phyloP scores from a whole-genome alignment of 176 grass and related monocot genomes.

The Thalia dealbata region DNA sequence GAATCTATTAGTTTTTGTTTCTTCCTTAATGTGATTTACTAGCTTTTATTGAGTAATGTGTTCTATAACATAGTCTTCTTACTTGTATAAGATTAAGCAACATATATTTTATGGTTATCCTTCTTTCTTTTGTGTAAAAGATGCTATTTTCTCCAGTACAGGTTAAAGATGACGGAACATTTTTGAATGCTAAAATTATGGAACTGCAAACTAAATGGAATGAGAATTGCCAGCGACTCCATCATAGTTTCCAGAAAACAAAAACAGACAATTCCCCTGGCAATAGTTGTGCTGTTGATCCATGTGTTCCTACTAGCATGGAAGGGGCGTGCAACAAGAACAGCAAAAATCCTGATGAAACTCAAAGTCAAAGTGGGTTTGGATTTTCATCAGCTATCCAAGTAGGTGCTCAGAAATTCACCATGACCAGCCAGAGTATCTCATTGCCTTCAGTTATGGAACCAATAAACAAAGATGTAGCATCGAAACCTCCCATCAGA shows the following conservation, averaged over 20 bases:
- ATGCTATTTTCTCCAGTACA: conserved; percentile 61
- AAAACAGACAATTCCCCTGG: conserved; percentile 27
- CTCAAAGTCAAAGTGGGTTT: conserved; percentile 5
- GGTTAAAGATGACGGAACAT: conserved; percentile 56
- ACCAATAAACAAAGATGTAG: conserved; percentile 41
- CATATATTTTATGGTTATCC: neutral
- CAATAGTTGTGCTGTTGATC: conserved; percentile 26
- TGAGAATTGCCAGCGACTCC: conserved; percentile 44
- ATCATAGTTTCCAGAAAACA: conserved; percentile 39
- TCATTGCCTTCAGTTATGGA: conserved; percentile 44
- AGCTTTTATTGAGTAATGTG: neutral
- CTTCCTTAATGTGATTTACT: too few species aligned
- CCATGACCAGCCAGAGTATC: conserved; percentile 30
- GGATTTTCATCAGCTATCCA: conserved; percentile 22
- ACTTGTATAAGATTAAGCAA: neutral
- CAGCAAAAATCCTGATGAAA: conserved; percentile 17
- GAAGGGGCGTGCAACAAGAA: conserved; percentile 26
- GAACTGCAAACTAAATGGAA: conserved; percentile 86
- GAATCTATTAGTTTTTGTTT: neutral
- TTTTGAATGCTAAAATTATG: conserved; percentile 60
- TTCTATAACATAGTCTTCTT: neutral
- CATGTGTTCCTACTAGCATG: conserved; percentile 20
- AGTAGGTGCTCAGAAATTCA: conserved; percentile 16
- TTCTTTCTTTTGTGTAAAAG: conserved; percentile 28
- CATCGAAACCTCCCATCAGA: conserved; percentile 32